Base-by-base conservation (phyloP, 1,284 basidiomycete species). In the Sanghuangporus weigelae region DNA sequence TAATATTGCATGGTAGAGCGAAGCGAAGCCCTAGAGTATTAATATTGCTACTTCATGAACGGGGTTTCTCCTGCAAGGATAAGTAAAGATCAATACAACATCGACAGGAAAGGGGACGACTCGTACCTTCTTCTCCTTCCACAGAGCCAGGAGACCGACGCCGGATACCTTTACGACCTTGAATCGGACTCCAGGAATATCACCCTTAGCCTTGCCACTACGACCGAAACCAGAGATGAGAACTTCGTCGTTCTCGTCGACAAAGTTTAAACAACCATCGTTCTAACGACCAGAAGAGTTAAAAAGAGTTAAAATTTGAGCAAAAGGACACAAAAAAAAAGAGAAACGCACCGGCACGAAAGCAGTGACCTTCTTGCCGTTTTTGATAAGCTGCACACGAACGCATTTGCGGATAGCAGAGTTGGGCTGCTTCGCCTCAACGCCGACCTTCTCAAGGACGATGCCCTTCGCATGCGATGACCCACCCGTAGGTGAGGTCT, bases 351-450 rank as follows among this genome's bases (percentile, higher is more conserved):
- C 80, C 70, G 84, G 84, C 56, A 86, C 85, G 84, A 87, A 96
- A 73, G 94, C 94, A 67, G 95, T 96, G 75, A 96, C 95, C 81
- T 99, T 98, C 92, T 99, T 99, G 74, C 97, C 97, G 84, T 99
- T 99, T 89, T 99, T 99, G 81, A 99, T 99, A 73, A 99, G 86
- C 77, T 99, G 97, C 68, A 99, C 97, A 84, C 97, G 94, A 71
- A 99, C 97, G 85, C 97, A 99, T 81, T 99, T 99, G 80, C 97
- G 95, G 79, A 99, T 98, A 77, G 97, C 97, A 76, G 97, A 99
- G 88, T 99, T 99, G 81, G 97, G 97, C 78, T 97, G 94, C 82
- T 96, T 96, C 73, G 94, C 95, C 79, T 93, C 91, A 68, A 93
- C 90, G 70, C 90, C 89, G 69, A 96, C 92, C 86, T 99, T 99